Conservation (phyloP, 176 grass and related monocot genomes). For the Urochloa ruziziensis region DNA sequence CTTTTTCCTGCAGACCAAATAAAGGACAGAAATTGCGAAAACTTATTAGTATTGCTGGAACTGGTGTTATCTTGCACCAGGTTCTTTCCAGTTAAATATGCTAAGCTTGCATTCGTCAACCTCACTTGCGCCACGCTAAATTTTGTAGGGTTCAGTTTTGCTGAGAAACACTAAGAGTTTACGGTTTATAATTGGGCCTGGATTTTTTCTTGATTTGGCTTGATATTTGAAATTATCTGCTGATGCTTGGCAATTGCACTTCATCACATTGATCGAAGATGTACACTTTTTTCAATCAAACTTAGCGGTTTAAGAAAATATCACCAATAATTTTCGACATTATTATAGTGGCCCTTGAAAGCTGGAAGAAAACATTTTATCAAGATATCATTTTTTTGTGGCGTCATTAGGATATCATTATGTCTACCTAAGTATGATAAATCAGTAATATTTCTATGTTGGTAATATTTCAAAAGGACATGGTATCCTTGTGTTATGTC, state of each 20-base stretch:
- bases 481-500: background rate
- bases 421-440: background rate
- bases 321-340: background rate
- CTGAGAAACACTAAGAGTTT: background rate
- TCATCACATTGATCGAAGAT: background rate
- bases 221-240: background rate
- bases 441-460: background rate
- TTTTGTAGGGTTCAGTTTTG: background rate
- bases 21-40: background rate
- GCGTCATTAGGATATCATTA: background rate
- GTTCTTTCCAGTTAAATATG: background rate
- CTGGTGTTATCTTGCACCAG: background rate
- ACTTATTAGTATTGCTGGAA: background rate
- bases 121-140: background rate
- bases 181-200: background rate
- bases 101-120: background rate
- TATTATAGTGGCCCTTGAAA: background rate
- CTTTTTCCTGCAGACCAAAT: background rate
- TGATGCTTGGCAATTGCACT: background rate
- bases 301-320: background rate
- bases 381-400: too few species aligned
- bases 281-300: background rate
- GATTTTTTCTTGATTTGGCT: background rate
- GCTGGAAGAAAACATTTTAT: background rate
- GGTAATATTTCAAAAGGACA: background rate